Evolutionary conservation across 768 basidiomycete genomes (phyloP).

Genomic region (Phylloporus sp.): DNA sequence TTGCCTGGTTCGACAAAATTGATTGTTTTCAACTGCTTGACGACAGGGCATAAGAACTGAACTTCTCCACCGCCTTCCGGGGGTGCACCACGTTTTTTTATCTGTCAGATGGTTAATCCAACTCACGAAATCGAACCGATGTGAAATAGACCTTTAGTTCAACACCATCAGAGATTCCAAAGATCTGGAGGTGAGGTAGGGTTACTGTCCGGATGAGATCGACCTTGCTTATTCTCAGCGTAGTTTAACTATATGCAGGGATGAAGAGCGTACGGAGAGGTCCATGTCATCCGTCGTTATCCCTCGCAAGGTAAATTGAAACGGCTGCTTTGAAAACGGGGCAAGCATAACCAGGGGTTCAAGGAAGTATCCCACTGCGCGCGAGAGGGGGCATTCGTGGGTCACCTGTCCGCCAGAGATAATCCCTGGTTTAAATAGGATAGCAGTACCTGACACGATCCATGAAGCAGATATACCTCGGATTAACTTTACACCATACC

Average conservation of each 20-base stretch:
- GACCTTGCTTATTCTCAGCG: slow-evolving; percentile 45
- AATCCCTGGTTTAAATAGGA: slow-evolving; percentile 90
- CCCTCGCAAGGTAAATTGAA: slow-evolving; percentile 78
- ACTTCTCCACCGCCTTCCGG: slow-evolving; percentile 93
- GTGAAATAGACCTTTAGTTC: slow-evolving; percentile 67
- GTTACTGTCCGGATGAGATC: slow-evolving; percentile 89
- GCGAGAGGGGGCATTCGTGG: slow-evolving; percentile 86
- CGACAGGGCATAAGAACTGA: slow-evolving; percentile 88
- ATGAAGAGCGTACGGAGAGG: slow-evolving; percentile 62
- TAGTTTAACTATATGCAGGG: slow-evolving; percentile 10
- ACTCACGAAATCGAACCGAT: neutral
- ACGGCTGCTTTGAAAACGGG: slow-evolving; percentile 85
- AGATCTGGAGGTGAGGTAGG: slow-evolving; percentile 83
- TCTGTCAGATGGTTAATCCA: slow-evolving; percentile 41
- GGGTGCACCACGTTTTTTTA: slow-evolving; percentile 89
- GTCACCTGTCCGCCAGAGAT: slow-evolving; percentile 76
- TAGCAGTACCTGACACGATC: slow-evolving; percentile 68
- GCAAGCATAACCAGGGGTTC: slow-evolving; percentile 89
- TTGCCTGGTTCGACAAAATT: slow-evolving; percentile 91
- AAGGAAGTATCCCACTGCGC: slow-evolving; percentile 91
- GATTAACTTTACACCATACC: slow-evolving; percentile 44
- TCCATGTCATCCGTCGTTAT: slow-evolving; percentile 93
- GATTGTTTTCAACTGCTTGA: slow-evolving; percentile 87
- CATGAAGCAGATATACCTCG: neutral
- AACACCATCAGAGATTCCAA: slow-evolving; percentile 85